Evolutionary conservation across 1,139 yeast species (phyloP), one percentile per base, ranked within the genome.

Genomic region (Blastobotrys ciferrii): DNA sequence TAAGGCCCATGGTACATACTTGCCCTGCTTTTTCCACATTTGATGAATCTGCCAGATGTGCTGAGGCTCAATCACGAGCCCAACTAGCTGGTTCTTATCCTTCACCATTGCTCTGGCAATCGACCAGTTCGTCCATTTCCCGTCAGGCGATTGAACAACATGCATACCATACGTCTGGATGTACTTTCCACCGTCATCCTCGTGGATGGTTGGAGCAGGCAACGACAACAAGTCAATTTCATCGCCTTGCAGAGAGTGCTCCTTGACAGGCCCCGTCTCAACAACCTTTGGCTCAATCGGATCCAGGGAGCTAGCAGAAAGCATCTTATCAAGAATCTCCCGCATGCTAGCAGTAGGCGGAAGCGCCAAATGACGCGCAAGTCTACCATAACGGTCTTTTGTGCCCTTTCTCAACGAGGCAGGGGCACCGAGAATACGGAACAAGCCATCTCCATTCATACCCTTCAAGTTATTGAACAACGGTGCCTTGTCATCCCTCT

Each of bases 111-210:
- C 42, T 39, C 42, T 4, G 13, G 42, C 42, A 25, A 39, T 39
- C 4, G 42, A 39, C 42, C 42, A 39, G 17, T 39, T 39, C 15
- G 42, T 39, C 42, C 42, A 39, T 30, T 39, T 39, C 4, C 42
- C 42, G 23, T 39, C 42, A 4, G 42, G 42, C 15, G 42, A 18
- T 14, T 39, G 32, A 11, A 25, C 33, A 23, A 39, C 42, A 15
- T 39, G 42, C 9, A 39, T 39, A 9, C 42, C 42, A 25, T 23
- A 39, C 6, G 42, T 39, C 42, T 18, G 20, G 32, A 39, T 39
- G 15, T 39, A 39, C 18, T 39, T 25, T 3, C 42, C 42, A 3
- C 42, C 42, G 13, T 39, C 42, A 25, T 39, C 42, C 18, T 39
- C 15, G 18, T 39, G 42, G 13, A 39, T 11, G 14, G 9, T 7